Base-by-base conservation (phyloP, 2,329 filamentous ascomycete genomes). In the Onygenales sp. region DNA sequence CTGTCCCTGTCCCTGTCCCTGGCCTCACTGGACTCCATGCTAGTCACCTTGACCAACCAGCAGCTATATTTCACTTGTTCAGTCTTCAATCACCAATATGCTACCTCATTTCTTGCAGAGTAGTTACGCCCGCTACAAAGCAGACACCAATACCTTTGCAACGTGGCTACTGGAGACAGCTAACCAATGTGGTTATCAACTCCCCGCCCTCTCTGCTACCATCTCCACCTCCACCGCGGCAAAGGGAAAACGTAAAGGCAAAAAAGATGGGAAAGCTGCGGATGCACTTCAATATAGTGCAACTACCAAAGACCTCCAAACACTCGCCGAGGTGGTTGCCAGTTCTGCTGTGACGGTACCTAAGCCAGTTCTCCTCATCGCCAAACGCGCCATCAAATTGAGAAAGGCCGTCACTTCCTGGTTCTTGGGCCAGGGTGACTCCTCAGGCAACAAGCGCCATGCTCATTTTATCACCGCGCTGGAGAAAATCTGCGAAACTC, bases 161-260 rank as follows among this genome's bases (percentile, higher is more conserved):
- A 59, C 62, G 13, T 66, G 64, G 62, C 59, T 66, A 39, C 56
- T 62, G 7, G 58, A 61, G 48, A 54, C 61, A 43, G 65, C 63
- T 6, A 58, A 52, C 46, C 42, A 62, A 59, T 62, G 60, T 54
- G 61, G 64, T 54, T 61, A 61, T 54, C 58, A 52, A 8, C 14
- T 52, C 21, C 21, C 21, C 8, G 45, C 17, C 45, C 56, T 61
- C 9, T 32, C 50, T 44, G 40, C 54, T 42, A 48, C 43, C 46
- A 14, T 42, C 53, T 52, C 54, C 14, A 31, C 36, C 10, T 14
- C 42, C 11, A 32, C 21, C n/a, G n/a, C 14, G 2, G 3, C 11
- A 37, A 44, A 27, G 32, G 36, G 40, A 52, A 4, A 55, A 56
- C 32, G 45, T 45, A 32, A 52, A 57, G 49, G 32, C 53, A 21